Conservation (phyloP, 768 basidiomycete species). For the Collybiopsis luxurians region DNA sequence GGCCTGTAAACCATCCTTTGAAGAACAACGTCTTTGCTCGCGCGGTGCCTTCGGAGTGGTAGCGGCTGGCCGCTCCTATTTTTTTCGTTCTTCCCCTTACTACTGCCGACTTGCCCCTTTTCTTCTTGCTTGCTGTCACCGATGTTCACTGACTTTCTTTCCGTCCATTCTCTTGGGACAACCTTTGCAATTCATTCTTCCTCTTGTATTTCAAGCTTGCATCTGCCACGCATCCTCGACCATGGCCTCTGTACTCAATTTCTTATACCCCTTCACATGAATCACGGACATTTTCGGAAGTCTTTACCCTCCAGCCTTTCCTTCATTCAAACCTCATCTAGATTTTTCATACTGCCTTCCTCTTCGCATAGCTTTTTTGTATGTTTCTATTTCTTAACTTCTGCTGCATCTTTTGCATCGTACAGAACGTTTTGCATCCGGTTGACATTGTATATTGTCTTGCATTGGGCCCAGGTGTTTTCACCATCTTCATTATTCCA, state of each 20-base stretch:
- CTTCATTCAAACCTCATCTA: not conserved
- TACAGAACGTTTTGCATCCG: not conserved
- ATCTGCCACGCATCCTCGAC: not conserved
- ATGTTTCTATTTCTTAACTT: not conserved
- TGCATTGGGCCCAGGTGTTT: conserved; percentile 3
- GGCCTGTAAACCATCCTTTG: conserved; percentile 37
- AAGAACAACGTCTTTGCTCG: conserved; percentile 66
- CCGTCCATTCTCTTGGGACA: not conserved
- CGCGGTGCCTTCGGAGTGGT: conserved; percentile 64
- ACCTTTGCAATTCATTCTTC: not conserved
- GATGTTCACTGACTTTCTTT: not conserved
- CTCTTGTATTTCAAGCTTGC: conserved; percentile 2
- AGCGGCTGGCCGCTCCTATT: conserved; percentile 15
- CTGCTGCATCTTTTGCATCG: conserved; percentile 1
- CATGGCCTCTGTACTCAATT: not conserved
- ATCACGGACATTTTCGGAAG: not conserved
- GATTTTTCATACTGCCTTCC: not conserved
- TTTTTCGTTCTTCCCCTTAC: not conserved
- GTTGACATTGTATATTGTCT: conserved; percentile 2
- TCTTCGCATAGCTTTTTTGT: not conserved
- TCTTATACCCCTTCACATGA: not conserved
- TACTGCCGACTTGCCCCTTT: not conserved
- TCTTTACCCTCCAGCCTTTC: not conserved
- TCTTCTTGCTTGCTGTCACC: not conserved
- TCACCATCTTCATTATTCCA: not conserved